Conservation (phyloP, 768 basidiomycete species). For the Mycena venus region DNA sequence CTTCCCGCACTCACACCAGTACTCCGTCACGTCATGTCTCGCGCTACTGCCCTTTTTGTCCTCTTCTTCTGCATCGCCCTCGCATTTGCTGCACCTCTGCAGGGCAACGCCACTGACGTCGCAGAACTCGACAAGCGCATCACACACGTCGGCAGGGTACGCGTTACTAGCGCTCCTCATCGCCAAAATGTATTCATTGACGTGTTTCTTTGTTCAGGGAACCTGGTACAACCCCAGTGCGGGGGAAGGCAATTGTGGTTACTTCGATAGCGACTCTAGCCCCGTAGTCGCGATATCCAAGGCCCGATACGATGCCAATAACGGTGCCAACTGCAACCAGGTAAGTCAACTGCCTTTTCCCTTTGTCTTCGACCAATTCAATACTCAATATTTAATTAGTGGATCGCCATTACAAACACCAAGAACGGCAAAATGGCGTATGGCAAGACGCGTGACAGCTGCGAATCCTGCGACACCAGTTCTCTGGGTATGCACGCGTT, state of each 20-base stretch:
- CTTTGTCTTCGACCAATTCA: background rate
- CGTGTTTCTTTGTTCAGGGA: slow-evolving; percentile 56
- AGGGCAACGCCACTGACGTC: slow-evolving; percentile 45
- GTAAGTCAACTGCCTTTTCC: slow-evolving; percentile 50
- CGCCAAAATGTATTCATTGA: slow-evolving; percentile 13
- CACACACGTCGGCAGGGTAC: slow-evolving; percentile 69
- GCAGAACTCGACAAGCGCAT: slow-evolving; percentile 62
- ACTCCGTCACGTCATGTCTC: slow-evolving; percentile 50
- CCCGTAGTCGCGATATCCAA: slow-evolving; percentile 74
- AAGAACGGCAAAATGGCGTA: slow-evolving; percentile 63
- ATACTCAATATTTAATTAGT: slow-evolving; percentile 59
- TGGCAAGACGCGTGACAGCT: slow-evolving; percentile 70
- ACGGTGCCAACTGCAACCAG: slow-evolving; percentile 71
- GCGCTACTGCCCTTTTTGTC: slow-evolving; percentile 52
- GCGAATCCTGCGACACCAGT: slow-evolving; percentile 62
- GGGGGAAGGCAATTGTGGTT: slow-evolving; percentile 73
- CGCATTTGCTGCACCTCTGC: slow-evolving; percentile 60
- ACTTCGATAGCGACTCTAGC: slow-evolving; percentile 60
- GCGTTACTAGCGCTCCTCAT: slow-evolving; percentile 40
- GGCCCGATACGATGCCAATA: slow-evolving; percentile 62
- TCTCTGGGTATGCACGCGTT: slow-evolving; percentile 67
- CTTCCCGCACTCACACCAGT: slow-evolving; percentile 22
- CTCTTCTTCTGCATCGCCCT: slow-evolving; percentile 24
- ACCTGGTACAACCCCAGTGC: slow-evolving; percentile 68
- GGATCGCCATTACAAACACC: slow-evolving; percentile 72